phyloP scores from a whole-genome alignment of 1,139 yeast genomes.

The Pichia inconspicua region DNA sequence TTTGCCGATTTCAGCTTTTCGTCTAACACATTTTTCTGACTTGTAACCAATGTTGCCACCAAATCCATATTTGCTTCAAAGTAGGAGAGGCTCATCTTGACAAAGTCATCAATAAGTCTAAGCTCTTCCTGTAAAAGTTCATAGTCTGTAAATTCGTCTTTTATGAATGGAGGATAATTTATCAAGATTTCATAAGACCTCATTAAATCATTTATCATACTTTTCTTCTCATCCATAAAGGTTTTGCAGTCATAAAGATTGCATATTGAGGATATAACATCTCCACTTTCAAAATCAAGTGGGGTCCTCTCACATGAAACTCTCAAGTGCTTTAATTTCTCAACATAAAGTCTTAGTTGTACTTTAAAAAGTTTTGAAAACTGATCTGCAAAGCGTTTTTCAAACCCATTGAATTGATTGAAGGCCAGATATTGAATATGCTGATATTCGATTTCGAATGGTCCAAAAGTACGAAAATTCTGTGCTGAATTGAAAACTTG shows the following conservation, averaged over 20 bases:
- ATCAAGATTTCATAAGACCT: neutral
- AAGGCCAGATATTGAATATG: conserved; percentile 49
- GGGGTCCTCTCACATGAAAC: conserved; percentile 29
- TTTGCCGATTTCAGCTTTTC: neutral
- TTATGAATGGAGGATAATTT: too few species aligned
- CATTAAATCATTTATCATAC: too few species aligned
- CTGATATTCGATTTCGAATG: conserved; percentile 36
- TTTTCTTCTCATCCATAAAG: neutral
- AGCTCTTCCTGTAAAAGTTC: neutral
- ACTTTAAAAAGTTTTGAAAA: conserved; percentile 36
- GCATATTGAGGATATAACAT: conserved; percentile 32
- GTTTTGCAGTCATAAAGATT: conserved; percentile 25
- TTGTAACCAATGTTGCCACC: conserved; percentile 20
- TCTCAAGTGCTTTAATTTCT: conserved; percentile 26
- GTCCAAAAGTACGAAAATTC: conserved; percentile 43
- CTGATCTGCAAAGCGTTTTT: conserved; percentile 36
- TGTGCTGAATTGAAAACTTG: conserved; percentile 43
- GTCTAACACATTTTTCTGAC: conserved; percentile 8
- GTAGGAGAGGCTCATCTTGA: conserved; percentile 31
- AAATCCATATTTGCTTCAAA: conserved; percentile 30
- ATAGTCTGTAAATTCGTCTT: neutral
- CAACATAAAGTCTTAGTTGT: conserved; percentile 26
- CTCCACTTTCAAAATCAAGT: conserved; percentile 32
- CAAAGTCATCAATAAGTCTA: conserved; percentile 28
- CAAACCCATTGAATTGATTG: conserved; percentile 54